Evolutionary conservation across 1,284 basidiomycete species (phyloP), one percentile per base, ranked within the genome.

Genomic region (Meripilus lineatus): DNA sequence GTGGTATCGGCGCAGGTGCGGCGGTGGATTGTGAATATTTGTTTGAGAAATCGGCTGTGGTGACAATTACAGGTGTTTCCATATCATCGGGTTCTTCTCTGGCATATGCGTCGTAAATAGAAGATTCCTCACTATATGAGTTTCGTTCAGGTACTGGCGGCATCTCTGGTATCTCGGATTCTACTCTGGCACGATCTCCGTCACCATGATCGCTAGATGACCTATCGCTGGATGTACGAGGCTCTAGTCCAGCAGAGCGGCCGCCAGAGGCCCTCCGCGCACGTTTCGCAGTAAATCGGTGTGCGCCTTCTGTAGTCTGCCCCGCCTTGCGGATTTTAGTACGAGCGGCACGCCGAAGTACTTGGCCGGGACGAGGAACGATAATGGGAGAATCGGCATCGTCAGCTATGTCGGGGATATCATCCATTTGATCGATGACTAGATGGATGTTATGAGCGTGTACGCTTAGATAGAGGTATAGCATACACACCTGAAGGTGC

Each of bases 241-340:
- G 48, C 15, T 55, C 56, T 11, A 20, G 40, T 33, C 52, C 44
- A 32, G 51, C 47, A n/a, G 58, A 44, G 25, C 61, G 55, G 51
- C 33, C 68, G 50, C 53, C 71, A 3, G 66, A 63, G 32, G 71
- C 70, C 45, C 78, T 65, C 45, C 79, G 69, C 20, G 72, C 64
- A 43, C 77, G 70, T 18, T 73, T 71, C 24, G 75, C 65, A 15
- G 76, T 70, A 65, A 93, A 94, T 14, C 90, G 82, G 72, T 89
- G 88, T 2, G 85, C 84, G 35, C 81, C 84, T 46, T 88, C 90
- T 17, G 84, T 87, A 8, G 77, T 72, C 18, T 85, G 62, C 11
- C 81, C 79, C n/a, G 84, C 73, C 68, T 97, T 99, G 44, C 95
- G 83, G 57, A 97, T 96, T 71, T 93, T 94, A 3, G 95, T 99